These are phyloP conservation scores for Cyclocybe cylindracea DNA, from an alignment of 768 basidiomycete species.

Conservation along the genomic window DNA sequence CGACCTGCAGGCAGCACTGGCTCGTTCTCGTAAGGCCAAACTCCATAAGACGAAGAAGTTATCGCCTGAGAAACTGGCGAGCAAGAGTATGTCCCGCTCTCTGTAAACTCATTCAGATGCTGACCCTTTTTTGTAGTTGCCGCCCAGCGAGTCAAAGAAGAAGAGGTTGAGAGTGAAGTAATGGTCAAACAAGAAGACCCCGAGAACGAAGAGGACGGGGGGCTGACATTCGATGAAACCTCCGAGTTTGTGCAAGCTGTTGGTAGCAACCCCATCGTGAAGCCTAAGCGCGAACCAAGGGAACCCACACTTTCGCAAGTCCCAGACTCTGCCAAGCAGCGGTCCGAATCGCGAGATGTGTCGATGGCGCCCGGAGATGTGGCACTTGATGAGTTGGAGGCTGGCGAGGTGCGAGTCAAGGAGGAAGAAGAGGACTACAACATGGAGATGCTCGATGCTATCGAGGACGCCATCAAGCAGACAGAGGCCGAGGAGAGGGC, in stretches of 20 bases:
- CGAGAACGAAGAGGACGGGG: slow-evolving; percentile 45
- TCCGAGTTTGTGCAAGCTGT: slow-evolving; percentile 94
- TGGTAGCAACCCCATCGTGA: slow-evolving; percentile 59
- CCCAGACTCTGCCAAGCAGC: slow-evolving; percentile 13
- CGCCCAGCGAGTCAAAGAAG: slow-evolving; percentile 58
- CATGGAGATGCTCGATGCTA: slow-evolving; percentile 73
- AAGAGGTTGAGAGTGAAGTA: slow-evolving; percentile 37
- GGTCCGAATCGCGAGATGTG: slow-evolving; percentile 51
- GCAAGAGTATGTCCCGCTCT: slow-evolving; percentile 55
- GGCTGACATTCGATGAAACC: slow-evolving; percentile 92
- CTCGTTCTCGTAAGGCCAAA: slow-evolving; percentile 82
- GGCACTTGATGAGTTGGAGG: slow-evolving; percentile 74
- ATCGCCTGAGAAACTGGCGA: slow-evolving; percentile 81
- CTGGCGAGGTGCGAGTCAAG: slow-evolving; percentile 76
- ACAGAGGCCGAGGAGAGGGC: slow-evolving; percentile 25
- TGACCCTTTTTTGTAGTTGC: slow-evolving; percentile 49
- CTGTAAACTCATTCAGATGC: background rate
- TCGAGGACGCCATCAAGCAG: slow-evolving; percentile 68
- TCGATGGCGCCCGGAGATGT: slow-evolving; percentile 64
- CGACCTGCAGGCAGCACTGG: slow-evolving; percentile 91
- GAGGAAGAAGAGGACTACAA: slow-evolving; percentile 79
- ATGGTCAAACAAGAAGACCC: slow-evolving; percentile 46
- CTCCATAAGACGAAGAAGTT: slow-evolving; percentile 75
- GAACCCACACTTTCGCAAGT: slow-evolving; percentile 25
- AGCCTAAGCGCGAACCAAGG: slow-evolving; percentile 47